Evolutionary conservation across 2,329 filamentous ascomycete species (phyloP).

Genomic region (Coniochaeta prunicola): DNA sequence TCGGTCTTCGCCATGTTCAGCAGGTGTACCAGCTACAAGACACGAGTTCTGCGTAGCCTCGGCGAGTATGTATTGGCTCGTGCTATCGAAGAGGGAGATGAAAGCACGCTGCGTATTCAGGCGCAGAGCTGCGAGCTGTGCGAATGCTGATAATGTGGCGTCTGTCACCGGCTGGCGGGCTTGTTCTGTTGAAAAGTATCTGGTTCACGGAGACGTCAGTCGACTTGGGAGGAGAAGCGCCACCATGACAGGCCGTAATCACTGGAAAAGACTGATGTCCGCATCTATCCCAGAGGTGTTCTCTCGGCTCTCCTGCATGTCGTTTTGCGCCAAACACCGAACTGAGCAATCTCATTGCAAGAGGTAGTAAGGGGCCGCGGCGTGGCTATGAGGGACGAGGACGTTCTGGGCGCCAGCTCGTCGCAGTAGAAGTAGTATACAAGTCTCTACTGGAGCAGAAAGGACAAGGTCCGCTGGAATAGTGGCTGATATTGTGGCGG

Average conservation of each 20-base stretch:
- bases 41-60: background rate
- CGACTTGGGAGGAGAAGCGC: background rate
- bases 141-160: slow-evolving; percentile 2
- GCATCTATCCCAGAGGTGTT: background rate
- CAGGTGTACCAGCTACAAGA: slow-evolving; percentile 4
- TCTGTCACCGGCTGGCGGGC: background rate
- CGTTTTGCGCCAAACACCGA: background rate
- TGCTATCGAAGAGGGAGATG: slow-evolving; percentile 2
- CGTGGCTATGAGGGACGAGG: too few relatives aligned
- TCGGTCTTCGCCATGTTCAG: background rate
- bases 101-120: slow-evolving; percentile 3
- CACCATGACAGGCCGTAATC: background rate
- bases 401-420: too few relatives aligned
- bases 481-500: too few relatives aligned
- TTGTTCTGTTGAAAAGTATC: background rate
- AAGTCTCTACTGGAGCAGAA: too few relatives aligned
- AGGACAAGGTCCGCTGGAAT: too few relatives aligned
- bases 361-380: too few relatives aligned
- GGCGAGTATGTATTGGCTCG: background rate
- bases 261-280: background rate
- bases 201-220: background rate
- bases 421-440: too few relatives aligned
- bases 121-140: slow-evolving; percentile 6
- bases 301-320: background rate
- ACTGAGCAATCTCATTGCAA: too few relatives aligned